These are phyloP conservation scores for Aspergillus mulundensis DNA, from an alignment of 495 filamentous ascomycete species.

Conservation along the genomic window DNA sequence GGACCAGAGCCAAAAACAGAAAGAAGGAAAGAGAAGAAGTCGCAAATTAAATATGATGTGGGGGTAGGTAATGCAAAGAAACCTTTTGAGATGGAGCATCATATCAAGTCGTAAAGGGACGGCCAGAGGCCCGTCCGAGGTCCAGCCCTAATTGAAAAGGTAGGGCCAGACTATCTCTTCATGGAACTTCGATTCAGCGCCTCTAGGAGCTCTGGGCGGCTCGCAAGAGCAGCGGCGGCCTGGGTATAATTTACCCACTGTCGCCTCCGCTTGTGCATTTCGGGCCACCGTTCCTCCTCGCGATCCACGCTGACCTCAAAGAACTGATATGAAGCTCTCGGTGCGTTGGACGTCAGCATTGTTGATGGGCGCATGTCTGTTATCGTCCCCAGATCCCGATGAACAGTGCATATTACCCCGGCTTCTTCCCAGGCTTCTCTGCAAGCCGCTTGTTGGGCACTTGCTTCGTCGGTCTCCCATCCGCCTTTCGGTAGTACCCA, in stretches of 20 bases:
- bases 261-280: slow-evolving; percentile 84
- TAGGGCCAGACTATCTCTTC: slow-evolving; percentile 39
- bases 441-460: slow-evolving; percentile 61
- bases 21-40: not conserved
- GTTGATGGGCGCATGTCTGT: slow-evolving; percentile 64
- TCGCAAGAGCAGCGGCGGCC: slow-evolving; percentile 70
- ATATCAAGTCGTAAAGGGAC: slow-evolving; percentile 38
- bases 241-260: slow-evolving; percentile 83
- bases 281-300: slow-evolving; percentile 85
- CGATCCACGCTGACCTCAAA: slow-evolving; percentile 80
- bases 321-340: slow-evolving; percentile 78
- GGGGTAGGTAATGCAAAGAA: slow-evolving; percentile 14
- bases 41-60: slow-evolving; percentile 14
- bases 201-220: slow-evolving; percentile 81
- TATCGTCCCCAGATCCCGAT: slow-evolving; percentile 80
- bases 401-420: slow-evolving; percentile 78
- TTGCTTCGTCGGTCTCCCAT: slow-evolving; percentile 89
- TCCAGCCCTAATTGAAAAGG: slow-evolving; percentile 8
- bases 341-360: slow-evolving; percentile 57
- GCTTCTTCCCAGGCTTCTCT: slow-evolving; percentile 98
- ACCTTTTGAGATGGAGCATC: slow-evolving; percentile 26
- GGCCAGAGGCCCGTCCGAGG: slow-evolving; percentile 20
- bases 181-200: slow-evolving; percentile 82
- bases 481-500: slow-evolving; percentile 98
- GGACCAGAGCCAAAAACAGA: slow-evolving; percentile 15